A percentile compares a stretch with the other conserved stretches of the same genome.
phyloP scores from a whole-genome alignment of 768 basidiomycete genomes.

The Suillus placidus region DNA sequence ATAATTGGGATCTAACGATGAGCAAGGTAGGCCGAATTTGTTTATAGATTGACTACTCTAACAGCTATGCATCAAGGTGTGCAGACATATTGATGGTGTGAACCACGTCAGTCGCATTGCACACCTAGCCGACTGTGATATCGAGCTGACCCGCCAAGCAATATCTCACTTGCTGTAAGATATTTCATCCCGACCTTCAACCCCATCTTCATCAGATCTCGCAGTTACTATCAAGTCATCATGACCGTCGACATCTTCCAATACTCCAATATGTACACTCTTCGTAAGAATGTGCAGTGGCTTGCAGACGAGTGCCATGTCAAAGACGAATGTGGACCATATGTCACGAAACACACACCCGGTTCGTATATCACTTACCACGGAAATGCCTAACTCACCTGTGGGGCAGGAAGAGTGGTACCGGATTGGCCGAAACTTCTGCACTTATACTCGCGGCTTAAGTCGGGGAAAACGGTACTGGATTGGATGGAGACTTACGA shows the following conservation, averaged over 20 bases:
- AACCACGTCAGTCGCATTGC: slow-evolving; percentile 93
- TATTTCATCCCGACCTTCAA: not conserved
- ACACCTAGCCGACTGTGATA: slow-evolving; percentile 86
- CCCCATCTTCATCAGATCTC: not conserved
- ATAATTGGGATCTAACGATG: slow-evolving; percentile 97
- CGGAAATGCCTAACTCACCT: not conserved
- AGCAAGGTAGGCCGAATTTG: slow-evolving; percentile 55
- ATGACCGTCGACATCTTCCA: slow-evolving; percentile 98
- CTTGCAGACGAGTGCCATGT: slow-evolving; percentile 85
- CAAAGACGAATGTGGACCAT: slow-evolving; percentile 87
- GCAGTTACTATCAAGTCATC: slow-evolving; percentile 94
- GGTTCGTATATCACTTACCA: slow-evolving; percentile 39
- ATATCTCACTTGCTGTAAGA: slow-evolving; percentile 90
- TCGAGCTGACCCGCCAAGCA: slow-evolving; percentile 78
- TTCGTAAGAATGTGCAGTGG: slow-evolving; percentile 84
- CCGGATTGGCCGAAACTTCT: slow-evolving; percentile 90
- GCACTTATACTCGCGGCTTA: slow-evolving; percentile 83
- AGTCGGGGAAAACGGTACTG: slow-evolving; percentile 78
- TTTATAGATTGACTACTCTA: slow-evolving; percentile 7
- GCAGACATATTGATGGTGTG: slow-evolving; percentile 83
- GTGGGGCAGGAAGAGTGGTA: slow-evolving; percentile 49
- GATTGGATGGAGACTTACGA: slow-evolving; percentile 86
- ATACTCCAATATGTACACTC: slow-evolving; percentile 96
- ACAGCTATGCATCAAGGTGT: slow-evolving; percentile 51
- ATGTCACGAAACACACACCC: slow-evolving; percentile 68